phyloP scores from a whole-genome alignment of 305 asterid species.

The Withania somnifera region DNA sequence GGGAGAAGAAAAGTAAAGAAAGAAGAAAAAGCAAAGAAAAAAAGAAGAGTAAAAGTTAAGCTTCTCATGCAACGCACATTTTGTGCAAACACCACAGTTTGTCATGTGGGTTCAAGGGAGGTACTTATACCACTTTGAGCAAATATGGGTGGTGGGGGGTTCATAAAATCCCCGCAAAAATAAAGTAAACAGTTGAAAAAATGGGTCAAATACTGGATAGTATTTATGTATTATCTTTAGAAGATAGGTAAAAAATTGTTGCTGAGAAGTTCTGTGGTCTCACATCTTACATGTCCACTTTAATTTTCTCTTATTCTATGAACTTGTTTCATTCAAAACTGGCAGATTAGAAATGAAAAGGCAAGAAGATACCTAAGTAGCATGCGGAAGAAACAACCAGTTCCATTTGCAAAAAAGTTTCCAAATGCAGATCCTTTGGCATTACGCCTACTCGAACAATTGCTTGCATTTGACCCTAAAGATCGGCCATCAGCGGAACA shows the following conservation, averaged over 20 bases:
- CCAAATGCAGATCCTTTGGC: constrained; percentile 84
- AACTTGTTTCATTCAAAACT: not conserved
- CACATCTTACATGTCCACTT: not conserved
- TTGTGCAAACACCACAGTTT: no score
- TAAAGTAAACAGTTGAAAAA: not conserved
- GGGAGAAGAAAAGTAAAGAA: not conserved
- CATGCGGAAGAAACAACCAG: constrained; percentile 78
- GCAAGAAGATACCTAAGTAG: constrained; percentile 92
- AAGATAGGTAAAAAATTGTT: not conserved
- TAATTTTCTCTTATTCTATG: not conserved
- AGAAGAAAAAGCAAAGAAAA: not conserved
- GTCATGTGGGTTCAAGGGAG: no score
- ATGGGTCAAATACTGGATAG: not conserved
- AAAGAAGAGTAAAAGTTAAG: not conserved
- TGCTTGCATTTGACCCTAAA: constrained; percentile 94
- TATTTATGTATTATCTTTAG: not conserved
- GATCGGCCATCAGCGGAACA: constrained; percentile 95
- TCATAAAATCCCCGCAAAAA: not conserved
- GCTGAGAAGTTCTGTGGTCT: not conserved
- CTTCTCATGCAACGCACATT: no score
- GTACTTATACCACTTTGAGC: no score
- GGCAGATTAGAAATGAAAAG: constrained; percentile 96
- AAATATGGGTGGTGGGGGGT: no score
- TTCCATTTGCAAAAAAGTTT: constrained; percentile 74
- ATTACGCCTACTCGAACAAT: constrained; percentile 64